Evolutionary conservation across 805 yeast species (phyloP).

Genomic region (Starmerella stellata): DNA sequence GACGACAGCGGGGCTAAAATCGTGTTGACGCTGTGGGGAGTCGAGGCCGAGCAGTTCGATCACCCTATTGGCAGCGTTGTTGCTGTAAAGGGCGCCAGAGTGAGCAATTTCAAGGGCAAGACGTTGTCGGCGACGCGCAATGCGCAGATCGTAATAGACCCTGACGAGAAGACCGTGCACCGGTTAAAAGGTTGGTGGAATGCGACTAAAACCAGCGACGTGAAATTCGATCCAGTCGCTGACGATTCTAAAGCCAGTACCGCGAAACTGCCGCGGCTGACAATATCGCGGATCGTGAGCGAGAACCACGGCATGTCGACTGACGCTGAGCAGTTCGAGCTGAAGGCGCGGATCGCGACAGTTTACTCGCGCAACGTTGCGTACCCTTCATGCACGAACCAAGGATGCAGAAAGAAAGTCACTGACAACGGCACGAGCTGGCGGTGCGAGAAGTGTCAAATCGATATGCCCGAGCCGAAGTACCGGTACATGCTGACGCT

Average conservation of each 20-base stretch:
- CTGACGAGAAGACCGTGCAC: conserved; percentile 78
- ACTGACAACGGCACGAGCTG: conserved; percentile 58
- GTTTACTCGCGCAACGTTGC: conserved; percentile 60
- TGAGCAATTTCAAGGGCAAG: conserved; percentile 77
- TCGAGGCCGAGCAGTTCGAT: conserved; percentile 59
- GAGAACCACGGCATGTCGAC: conserved; percentile 58
- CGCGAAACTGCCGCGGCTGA: conserved; percentile 31
- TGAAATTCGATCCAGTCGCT: conserved; percentile 18
- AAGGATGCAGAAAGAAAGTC: conserved; percentile 70
- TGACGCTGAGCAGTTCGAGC: conserved; percentile 46
- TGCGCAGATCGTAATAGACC: conserved; percentile 60
- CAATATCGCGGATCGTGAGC: conserved; percentile 45
- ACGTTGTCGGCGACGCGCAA: conserved; percentile 62
- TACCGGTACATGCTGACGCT: conserved; percentile 67
- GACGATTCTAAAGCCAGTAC: conserved; percentile 24
- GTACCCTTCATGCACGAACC: conserved; percentile 74
- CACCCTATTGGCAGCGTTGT: conserved; percentile 47
- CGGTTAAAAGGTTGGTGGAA: conserved; percentile 90
- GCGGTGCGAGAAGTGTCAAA: conserved; percentile 88
- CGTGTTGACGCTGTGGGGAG: conserved; percentile 78
- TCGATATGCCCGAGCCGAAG: conserved; percentile 45
- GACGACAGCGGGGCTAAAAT: conserved; percentile 68
- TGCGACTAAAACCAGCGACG: conserved; percentile 38
- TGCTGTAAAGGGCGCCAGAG: conserved; percentile 79
- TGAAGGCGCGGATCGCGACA: conserved; percentile 57